These are phyloP conservation scores for Pseudogymnoascus sp. DNA, from an alignment of 2,329 filamentous ascomycete genomes.

Conservation along the genomic window DNA sequence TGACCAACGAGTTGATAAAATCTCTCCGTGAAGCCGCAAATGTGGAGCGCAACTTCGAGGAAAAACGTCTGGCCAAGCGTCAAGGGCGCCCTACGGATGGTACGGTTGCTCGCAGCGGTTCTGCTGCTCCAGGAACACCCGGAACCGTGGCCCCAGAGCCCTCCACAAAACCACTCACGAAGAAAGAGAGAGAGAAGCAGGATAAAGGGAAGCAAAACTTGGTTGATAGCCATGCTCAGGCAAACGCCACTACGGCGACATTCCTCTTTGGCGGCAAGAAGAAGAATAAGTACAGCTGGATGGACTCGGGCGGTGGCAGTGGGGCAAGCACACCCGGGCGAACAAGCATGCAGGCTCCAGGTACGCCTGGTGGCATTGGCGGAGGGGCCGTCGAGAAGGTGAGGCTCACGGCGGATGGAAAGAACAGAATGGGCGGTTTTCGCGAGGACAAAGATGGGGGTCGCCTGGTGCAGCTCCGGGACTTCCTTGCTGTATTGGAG, in stretches of 20 bases:
- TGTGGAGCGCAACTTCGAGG: constrained; percentile 66
- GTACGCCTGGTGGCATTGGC: constrained; percentile 32
- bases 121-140: constrained; percentile 53
- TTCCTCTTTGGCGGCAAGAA: constrained; percentile 64
- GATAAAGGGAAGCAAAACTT: constrained; percentile 69
- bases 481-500: constrained; percentile 75
- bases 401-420: constrained; percentile 50
- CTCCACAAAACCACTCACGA: constrained; percentile 66
- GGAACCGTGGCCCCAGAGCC: constrained; percentile 57
- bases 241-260: constrained; percentile 76
- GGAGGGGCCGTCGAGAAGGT: constrained; percentile 33
- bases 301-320: constrained; percentile 54
- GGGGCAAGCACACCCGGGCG: constrained; percentile 46
- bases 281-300: constrained; percentile 69
- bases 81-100: constrained; percentile 52
- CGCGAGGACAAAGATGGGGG: constrained; percentile 74
- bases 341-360: constrained; percentile 30
- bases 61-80: constrained; percentile 62
- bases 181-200: constrained; percentile 79
- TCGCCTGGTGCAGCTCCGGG: constrained; percentile 73
- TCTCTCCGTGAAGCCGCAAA: constrained; percentile 57
- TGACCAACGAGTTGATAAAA: constrained; percentile 38
- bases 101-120: constrained; percentile 41
- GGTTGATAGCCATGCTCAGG: constrained; percentile 70
- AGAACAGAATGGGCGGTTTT: constrained; percentile 64